Percentiles rank a stretch among this genome's conserved stretches.
Conservation (phyloP, 106 monocot species). For the Acorus calamus region DNA sequence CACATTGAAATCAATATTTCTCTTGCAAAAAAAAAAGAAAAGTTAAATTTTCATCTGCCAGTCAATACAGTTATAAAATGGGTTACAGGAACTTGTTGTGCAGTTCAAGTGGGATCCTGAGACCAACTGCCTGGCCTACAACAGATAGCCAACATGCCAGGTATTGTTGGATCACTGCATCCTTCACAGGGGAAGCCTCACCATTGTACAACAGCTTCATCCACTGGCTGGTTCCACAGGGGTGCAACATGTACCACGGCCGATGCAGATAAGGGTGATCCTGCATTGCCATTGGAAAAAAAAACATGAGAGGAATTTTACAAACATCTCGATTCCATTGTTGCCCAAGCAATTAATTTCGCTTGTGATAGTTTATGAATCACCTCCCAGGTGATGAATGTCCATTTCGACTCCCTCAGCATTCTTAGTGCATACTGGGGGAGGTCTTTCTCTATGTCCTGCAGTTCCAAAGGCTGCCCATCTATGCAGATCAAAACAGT, state of each 20-base stretch:
- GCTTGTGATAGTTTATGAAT: not conserved
- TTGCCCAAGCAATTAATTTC: too few relatives aligned
- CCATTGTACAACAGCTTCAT: conserved; percentile 53
- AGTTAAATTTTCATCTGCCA: too few relatives aligned
- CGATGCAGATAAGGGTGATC: conserved; percentile 79
- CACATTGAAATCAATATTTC: too few relatives aligned
- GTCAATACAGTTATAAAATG: too few relatives aligned
- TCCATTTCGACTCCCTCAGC: conserved; percentile 75
- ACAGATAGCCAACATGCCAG: conserved; percentile 77
- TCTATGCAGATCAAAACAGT: conserved; percentile 27
- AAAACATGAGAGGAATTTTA: not conserved
- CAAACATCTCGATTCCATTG: too few relatives aligned
- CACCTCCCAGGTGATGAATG: conserved; percentile 87
- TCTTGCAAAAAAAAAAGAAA: too few relatives aligned
- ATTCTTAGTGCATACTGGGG: conserved; percentile 40
- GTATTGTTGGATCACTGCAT: conserved; percentile 16
- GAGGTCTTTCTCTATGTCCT: conserved; percentile 54
- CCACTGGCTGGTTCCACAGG: conserved; percentile 88
- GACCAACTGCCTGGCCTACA: conserved; percentile 66
- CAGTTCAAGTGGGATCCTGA: conserved; percentile 55
- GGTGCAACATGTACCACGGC: conserved; percentile 84
- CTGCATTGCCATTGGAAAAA: conserved; percentile 20
- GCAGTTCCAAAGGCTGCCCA: conserved; percentile 45
- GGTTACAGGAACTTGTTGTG: conserved; percentile 9
- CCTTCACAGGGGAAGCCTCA: not conserved